A percentile compares a stretch with the other conserved stretches of the same genome.
Conservation (phyloP, 2,329 filamentous ascomycete genomes). For the Teratosphaeria epicoccoides region DNA sequence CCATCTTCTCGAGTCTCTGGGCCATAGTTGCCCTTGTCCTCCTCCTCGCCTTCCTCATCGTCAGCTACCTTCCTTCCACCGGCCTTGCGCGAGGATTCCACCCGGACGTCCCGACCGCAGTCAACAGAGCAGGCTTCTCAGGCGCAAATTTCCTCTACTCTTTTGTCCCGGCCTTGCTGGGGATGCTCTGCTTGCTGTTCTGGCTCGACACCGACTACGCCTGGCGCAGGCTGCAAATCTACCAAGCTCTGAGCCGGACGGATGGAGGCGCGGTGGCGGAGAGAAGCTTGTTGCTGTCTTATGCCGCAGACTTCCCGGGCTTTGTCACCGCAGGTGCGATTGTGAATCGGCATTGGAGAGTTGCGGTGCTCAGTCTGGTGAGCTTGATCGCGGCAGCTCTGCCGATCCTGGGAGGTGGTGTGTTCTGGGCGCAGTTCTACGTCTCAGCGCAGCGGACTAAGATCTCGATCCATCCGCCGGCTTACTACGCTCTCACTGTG, state of each 20-base stretch:
- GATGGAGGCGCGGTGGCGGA: slow-evolving; percentile 49
- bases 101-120: slow-evolving; percentile 49
- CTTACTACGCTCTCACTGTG: slow-evolving; percentile 60
- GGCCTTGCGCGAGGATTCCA: slow-evolving; percentile 60
- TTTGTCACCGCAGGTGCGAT: slow-evolving; percentile 48
- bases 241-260: slow-evolving; percentile 46
- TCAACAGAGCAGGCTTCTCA: slow-evolving; percentile 53
- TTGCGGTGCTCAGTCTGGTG: slow-evolving; percentile 51
- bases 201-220: slow-evolving; percentile 58
- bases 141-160: slow-evolving; percentile 80
- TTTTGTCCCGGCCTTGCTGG: slow-evolving; percentile 60
- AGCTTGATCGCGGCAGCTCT: slow-evolving; percentile 51
- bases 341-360: slow-evolving; percentile 53
- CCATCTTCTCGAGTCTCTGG: slow-evolving; percentile 55
- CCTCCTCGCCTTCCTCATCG: slow-evolving; percentile 59
- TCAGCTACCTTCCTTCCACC: slow-evolving; percentile 61
- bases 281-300: slow-evolving; percentile 57
- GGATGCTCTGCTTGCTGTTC: slow-evolving; percentile 54
- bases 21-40: slow-evolving; percentile 50
- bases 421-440: slow-evolving; percentile 63
- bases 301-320: slow-evolving; percentile 55
- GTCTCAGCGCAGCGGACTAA: slow-evolving; percentile 38
- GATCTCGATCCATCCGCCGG: slow-evolving; percentile 63
- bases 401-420: slow-evolving; percentile 56
- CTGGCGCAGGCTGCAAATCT: slow-evolving; percentile 57